These are phyloP conservation scores for Wickerhamiella spandovensis DNA, from an alignment of 805 yeast species.

Conservation along the genomic window DNA sequence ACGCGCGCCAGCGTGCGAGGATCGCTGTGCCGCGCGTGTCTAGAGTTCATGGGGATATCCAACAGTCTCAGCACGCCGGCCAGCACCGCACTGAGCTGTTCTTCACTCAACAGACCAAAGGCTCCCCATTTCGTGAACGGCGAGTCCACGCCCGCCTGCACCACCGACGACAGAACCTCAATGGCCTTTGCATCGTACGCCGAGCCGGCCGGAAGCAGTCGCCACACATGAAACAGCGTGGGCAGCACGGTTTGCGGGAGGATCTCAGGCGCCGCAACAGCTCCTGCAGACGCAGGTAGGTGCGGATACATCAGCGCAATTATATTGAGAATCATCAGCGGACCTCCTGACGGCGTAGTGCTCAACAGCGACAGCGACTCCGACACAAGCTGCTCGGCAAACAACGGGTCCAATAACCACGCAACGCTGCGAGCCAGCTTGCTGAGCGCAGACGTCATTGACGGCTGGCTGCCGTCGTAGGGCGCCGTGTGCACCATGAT, in stretches of 20 bases:
- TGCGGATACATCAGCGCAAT: not conserved
- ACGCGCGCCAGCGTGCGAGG: not conserved
- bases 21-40: conserved; percentile 1
- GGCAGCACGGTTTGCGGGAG: conserved; percentile 44
- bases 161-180: conserved; percentile 48
- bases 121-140: conserved; percentile 17
- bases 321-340: not conserved
- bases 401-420: not conserved
- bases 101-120: conserved; percentile 31
- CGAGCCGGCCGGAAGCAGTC: conserved; percentile 35
- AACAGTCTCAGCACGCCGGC: conserved; percentile 32
- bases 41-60: conserved; percentile 31
- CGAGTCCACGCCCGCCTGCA: conserved; percentile 27
- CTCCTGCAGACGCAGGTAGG: not conserved
- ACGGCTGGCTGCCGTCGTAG: conserved; percentile 13
- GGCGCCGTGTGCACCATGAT: conserved; percentile 13
- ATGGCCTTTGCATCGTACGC: conserved; percentile 51
- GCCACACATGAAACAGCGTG: conserved; percentile 62
- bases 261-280: not conserved
- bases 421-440: conserved; percentile 29
- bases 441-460: conserved; percentile 5
- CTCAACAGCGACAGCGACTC: not conserved
- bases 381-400: not conserved
- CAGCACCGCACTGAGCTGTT: conserved; percentile 47
- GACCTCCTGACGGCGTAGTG: not conserved